phyloP scores from a whole-genome alignment of 2,329 filamentous ascomycete genomes.

The Fusarium oligoseptatum region DNA sequence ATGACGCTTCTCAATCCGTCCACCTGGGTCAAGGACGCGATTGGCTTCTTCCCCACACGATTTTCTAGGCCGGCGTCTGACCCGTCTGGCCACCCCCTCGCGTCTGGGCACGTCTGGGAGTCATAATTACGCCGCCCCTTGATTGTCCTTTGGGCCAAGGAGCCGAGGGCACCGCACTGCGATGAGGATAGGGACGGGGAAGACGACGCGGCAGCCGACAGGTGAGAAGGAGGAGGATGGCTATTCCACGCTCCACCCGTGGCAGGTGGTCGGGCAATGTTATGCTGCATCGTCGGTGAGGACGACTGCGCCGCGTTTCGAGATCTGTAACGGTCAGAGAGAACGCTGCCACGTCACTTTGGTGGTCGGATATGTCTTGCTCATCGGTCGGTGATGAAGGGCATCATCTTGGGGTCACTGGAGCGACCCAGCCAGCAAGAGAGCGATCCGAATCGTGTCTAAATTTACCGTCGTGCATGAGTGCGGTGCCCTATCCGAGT shows the following conservation, averaged over 20 bases:
- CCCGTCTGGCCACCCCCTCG: constrained; percentile 14
- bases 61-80: constrained; percentile 22
- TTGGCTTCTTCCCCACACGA: constrained; percentile 43
- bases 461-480: constrained; percentile 44
- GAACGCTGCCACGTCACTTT: constrained; percentile 43
- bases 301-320: constrained; percentile 32
- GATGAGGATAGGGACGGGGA: constrained; percentile 8
- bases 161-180: background rate
- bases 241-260: constrained; percentile 12
- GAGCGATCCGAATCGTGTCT: constrained; percentile 38
- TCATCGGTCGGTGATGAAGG: constrained; percentile 14
- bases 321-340: constrained; percentile 31
- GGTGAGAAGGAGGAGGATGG: constrained; percentile 9
- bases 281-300: constrained; percentile 25
- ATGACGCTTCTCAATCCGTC: constrained; percentile 44
- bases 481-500: constrained; percentile 33
- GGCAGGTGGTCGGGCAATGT: constrained; percentile 15
- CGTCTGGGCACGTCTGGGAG: constrained; percentile 21
- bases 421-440: constrained; percentile 26
- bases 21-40: constrained; percentile 33
- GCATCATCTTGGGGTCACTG: constrained; percentile 19
- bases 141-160: background rate
- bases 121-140: constrained; percentile 11
- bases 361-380: constrained; percentile 10
- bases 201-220: constrained; percentile 12